Evolutionary conservation across 2,329 filamentous ascomycete species (phyloP), one percentile per base, ranked within the genome.

Genomic region (Hypoxylon sp.): DNA sequence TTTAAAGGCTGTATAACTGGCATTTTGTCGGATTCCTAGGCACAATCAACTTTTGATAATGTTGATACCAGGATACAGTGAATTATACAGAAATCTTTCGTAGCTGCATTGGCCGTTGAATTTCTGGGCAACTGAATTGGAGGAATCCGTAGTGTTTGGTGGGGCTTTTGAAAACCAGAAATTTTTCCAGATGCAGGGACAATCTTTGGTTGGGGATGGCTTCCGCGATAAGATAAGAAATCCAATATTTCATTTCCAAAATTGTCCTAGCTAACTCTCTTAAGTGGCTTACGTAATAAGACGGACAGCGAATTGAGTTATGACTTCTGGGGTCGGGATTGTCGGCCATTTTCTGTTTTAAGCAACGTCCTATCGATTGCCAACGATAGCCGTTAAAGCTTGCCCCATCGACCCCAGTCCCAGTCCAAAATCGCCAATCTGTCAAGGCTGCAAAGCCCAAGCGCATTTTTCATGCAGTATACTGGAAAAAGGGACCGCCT

Each of bases 1-100:
- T 83, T 80, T 53, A 80, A 81, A 52, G 83, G 81, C 72, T 82
- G 80, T 29, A 89, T 74, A 26, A 86, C 82, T n/a, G 87, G 86
- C 87, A 90, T 90, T 11, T 70, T 78, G 70, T 42, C 1, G 14
- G 14, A 31, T 24, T 8, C 44, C 14, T 8, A 39, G 11, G 29
- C n/a, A 48, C 10, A 24, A 10, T 8, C 46, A 26, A 19, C 1
- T 19, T 50, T 31, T n/a, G 1, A 26, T 5, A n/a, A 17, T 19
- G n/a, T 44, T 33, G 44, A 59, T 24, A 22, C 5, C 29, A 5
- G 24, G n/a, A 52, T 33, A 31, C 8, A 26, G 17, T 50, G 26
- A 26, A n/a, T 50, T 14, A 24, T 19, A 53, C 14, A 29, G 50
- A 53, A 50, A 59, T 22, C 37, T 42, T 42, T 42, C n/a, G 37